Evolutionary conservation across 495 filamentous ascomycete genomes (phyloP).

Genomic region (Neurospora sp.): DNA sequence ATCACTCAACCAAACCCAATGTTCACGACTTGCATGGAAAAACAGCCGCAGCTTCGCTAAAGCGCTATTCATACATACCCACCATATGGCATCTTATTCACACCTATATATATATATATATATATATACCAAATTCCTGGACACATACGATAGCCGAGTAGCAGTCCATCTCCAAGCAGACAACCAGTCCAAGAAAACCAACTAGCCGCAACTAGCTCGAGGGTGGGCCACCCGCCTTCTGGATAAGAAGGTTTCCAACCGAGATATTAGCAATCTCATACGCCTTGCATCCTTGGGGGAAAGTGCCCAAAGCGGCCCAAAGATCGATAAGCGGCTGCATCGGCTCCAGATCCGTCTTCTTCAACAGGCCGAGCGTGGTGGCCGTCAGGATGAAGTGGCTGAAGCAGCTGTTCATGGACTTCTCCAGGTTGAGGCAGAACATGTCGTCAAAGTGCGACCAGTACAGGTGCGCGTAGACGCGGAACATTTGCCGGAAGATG

Average conservation of each 20-base stretch:
- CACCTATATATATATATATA: neutral
- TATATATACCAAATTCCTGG: neutral
- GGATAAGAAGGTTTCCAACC: constrained; percentile 34
- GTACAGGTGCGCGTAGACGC: constrained; percentile 86
- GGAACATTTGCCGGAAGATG: constrained; percentile 96
- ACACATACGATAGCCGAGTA: neutral
- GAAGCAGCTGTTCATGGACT: constrained; percentile 89
- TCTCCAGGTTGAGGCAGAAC: constrained; percentile 71
- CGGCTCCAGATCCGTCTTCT: constrained; percentile 78
- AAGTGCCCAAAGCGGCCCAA: constrained; percentile 73
- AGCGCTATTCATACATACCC: neutral
- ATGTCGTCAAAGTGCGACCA: constrained; percentile 76
- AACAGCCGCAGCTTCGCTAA: neutral
- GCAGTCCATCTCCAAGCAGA: neutral
- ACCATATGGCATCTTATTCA: neutral
- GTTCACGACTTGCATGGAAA: neutral
- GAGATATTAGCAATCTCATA: constrained; percentile 43
- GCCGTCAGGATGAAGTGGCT: constrained; percentile 87
- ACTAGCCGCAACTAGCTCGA: neutral
- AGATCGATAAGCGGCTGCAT: constrained; percentile 90
- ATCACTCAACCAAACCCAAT: neutral
- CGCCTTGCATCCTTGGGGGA: constrained; percentile 58
- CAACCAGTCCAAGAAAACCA: neutral
- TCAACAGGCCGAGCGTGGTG: constrained; percentile 72
- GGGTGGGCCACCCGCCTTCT: constrained; percentile 28